Conservation (phyloP, 495 filamentous ascomycete species). For the Chaetomidium leptoderma region DNA sequence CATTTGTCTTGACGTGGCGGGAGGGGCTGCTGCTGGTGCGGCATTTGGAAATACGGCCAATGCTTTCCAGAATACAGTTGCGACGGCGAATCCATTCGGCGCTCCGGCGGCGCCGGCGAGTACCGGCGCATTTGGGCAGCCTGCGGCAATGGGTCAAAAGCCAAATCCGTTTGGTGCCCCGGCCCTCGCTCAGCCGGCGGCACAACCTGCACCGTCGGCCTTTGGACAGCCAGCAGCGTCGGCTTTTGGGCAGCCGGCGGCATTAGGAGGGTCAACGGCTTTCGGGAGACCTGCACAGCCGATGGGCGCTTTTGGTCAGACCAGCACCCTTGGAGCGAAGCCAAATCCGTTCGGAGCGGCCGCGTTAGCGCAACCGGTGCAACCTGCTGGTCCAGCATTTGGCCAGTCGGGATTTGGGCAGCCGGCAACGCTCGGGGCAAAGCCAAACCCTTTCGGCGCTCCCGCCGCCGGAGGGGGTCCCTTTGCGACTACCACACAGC, state of each 20-base stretch:
- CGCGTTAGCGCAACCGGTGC: constrained; percentile 24
- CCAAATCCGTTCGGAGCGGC: constrained; percentile 27
- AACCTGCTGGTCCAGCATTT: constrained; percentile 23
- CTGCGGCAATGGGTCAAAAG: constrained; percentile 37
- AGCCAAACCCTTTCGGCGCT: constrained; percentile 28
- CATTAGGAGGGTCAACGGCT: neutral
- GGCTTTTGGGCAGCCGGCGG: neutral
- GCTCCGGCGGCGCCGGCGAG: constrained; percentile 25
- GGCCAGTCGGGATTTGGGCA: constrained; percentile 28
- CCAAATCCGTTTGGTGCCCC: constrained; percentile 40
- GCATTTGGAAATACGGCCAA: constrained; percentile 15
- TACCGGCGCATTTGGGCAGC: constrained; percentile 41
- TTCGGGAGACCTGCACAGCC: constrained; percentile 23
- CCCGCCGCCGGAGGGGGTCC: constrained; percentile 10
- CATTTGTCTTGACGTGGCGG: constrained; percentile 49
- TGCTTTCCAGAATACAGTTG: constrained; percentile 15
- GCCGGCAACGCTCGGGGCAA: constrained; percentile 24
- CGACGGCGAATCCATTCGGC: constrained; percentile 31
- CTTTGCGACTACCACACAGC: constrained; percentile 10
- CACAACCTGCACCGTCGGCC: constrained; percentile 34
- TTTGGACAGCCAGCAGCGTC: constrained; percentile 30
- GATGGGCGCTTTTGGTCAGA: constrained; percentile 27
- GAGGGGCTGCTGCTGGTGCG: constrained; percentile 20
- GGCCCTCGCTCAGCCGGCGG: constrained; percentile 38
- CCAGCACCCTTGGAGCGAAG: constrained; percentile 30